Evolutionary conservation across 768 basidiomycete genomes (phyloP).

Genomic region (Pleurotus pulmonarius): DNA sequence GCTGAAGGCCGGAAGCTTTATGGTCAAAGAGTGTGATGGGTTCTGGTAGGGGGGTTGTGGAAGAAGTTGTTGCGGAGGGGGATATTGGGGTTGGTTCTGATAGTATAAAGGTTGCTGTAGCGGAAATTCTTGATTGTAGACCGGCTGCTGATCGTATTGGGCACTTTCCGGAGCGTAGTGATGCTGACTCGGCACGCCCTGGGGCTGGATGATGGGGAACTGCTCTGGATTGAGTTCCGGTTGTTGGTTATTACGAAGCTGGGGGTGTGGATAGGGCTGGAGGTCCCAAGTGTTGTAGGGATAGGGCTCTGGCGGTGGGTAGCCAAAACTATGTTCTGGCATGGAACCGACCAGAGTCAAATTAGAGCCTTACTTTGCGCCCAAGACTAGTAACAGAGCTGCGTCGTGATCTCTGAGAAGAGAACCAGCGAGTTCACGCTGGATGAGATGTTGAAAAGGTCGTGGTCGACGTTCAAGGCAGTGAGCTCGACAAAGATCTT

Average conservation of each 20-base stretch:
- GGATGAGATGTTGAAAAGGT: background rate
- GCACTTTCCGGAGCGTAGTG: background rate
- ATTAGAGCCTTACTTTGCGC: background rate
- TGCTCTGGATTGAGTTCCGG: background rate
- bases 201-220: background rate
- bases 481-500: conserved; percentile 6
- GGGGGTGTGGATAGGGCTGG: background rate
- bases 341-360: conserved; percentile 5
- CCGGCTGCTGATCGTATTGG: background rate
- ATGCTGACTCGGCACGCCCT: background rate
- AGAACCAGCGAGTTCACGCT: background rate
- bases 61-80: conserved; percentile 5
- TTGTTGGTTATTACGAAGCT: background rate
- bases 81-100: background rate
- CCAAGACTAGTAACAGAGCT: background rate
- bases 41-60: background rate
- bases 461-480: background rate
- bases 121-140: background rate
- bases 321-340: conserved; percentile 8
- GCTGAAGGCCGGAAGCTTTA: conserved; percentile 24
- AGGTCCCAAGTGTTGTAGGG: background rate
- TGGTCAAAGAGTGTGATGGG: conserved; percentile 14
- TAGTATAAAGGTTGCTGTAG: background rate
- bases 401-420: background rate
- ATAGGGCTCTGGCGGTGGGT: background rate